Conservation (phyloP, 1,284 basidiomycete species). For the Trichosporon asahii region DNA sequence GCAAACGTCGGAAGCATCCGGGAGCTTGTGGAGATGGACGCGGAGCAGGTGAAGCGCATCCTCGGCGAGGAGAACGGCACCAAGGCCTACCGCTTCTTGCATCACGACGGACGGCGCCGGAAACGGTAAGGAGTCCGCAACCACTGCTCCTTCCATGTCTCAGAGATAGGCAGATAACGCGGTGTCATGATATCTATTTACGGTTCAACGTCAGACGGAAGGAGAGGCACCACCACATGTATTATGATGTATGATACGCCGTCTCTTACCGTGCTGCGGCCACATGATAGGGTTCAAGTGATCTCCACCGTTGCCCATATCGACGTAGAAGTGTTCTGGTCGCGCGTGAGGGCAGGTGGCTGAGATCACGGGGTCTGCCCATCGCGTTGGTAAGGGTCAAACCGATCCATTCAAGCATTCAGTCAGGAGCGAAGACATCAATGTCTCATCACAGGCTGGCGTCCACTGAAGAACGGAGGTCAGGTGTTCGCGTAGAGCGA, state of each 20-base stretch:
- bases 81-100: constrained; percentile 74
- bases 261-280: neutral
- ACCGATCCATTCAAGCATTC: neutral
- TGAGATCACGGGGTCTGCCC: neutral
- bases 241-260: neutral
- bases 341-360: no score
- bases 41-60: constrained; percentile 66
- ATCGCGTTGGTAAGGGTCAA: neutral
- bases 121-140: neutral
- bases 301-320: neutral
- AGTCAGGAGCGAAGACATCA: neutral
- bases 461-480: neutral
- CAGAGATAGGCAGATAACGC: neutral
- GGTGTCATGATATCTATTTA: neutral
- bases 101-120: constrained; percentile 56
- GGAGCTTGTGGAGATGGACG: constrained; percentile 67
- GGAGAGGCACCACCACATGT: neutral
- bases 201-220: neutral
- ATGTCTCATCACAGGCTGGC: neutral
- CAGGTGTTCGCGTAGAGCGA: neutral
- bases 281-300: neutral
- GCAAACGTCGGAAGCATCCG: constrained; percentile 70
- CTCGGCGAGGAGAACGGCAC: constrained; percentile 80
- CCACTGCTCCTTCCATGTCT: neutral
- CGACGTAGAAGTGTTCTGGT: neutral